Conservation (phyloP, 805 yeast genomes). For the Diddensiella santjacobensis region DNA sequence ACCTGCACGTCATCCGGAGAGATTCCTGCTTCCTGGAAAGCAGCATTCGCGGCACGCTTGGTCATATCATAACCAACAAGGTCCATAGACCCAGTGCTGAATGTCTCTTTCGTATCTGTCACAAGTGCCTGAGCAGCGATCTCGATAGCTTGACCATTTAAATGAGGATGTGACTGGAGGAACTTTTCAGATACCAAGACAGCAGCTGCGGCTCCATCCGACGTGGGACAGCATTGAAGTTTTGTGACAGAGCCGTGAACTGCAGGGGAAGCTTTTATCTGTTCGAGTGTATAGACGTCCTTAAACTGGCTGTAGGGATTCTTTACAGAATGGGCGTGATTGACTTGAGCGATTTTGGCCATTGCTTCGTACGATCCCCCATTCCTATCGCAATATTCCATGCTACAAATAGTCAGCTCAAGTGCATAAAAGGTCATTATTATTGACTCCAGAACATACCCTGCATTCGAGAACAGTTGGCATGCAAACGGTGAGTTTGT, state of each 20-base stretch:
- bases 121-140: constrained; percentile 25
- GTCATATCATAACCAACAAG: constrained; percentile 26
- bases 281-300: constrained; percentile 25
- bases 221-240: constrained; percentile 28
- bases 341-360: constrained; percentile 24
- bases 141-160: constrained; percentile 24
- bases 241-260: constrained; percentile 24
- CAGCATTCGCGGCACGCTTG: constrained; percentile 22
- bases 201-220: constrained; percentile 29
- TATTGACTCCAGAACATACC: no score
- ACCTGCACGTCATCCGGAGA: constrained; percentile 25
- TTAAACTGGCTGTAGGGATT: constrained; percentile 28
- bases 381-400: constrained; percentile 20
- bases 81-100: constrained; percentile 20
- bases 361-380: constrained; percentile 22
- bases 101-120: constrained; percentile 24
- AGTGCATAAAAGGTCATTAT: no score
- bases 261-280: constrained; percentile 24
- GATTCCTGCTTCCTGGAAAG: constrained; percentile 19
- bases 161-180: constrained; percentile 22
- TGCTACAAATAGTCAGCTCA: constrained; percentile 1
- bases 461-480: constrained; percentile 27
- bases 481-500: constrained; percentile 23
- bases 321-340: constrained; percentile 27
- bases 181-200: constrained; percentile 26